Conservation (phyloP, 139 green algal genomes). For the Nannochloris sp. region DNA sequence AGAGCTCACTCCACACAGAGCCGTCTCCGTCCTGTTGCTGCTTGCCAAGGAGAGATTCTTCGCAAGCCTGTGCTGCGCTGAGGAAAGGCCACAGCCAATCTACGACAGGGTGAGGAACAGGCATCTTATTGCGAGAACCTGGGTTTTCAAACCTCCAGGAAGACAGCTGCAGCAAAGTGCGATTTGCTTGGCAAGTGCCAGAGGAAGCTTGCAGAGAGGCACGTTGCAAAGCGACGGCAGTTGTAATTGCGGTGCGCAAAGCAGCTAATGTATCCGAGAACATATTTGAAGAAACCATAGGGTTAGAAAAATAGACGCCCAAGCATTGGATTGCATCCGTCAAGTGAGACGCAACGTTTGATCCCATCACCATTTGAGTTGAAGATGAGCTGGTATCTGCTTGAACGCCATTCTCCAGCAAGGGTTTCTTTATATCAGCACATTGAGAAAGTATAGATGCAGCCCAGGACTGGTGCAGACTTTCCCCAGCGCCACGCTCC, state of each 20-base stretch:
- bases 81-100: constrained; percentile 46
- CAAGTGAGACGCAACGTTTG: background rate
- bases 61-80: constrained; percentile 27
- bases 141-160: constrained; percentile 45
- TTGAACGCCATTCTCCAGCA: background rate
- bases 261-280: background rate
- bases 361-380: too few species aligned
- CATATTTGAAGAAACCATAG: background rate
- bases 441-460: background rate
- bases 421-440: background rate
- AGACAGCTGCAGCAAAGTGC: constrained; percentile 42
- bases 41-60: constrained; percentile 20
- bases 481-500: background rate
- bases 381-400: too few species aligned
- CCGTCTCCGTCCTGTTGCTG: background rate
- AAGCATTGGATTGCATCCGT: too few species aligned
- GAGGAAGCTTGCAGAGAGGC: constrained; percentile 4
- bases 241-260: constrained; percentile 5
- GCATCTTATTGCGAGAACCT: constrained; percentile 30
- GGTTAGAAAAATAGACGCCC: background rate
- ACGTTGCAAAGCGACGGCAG: constrained; percentile 14
- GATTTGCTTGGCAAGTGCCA: constrained; percentile 6
- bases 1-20: background rate
- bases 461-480: background rate
- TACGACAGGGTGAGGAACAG: constrained; percentile 42